phyloP scores from a whole-genome alignment of 2,329 filamentous ascomycete genomes.

The Paraphoma sp. region DNA sequence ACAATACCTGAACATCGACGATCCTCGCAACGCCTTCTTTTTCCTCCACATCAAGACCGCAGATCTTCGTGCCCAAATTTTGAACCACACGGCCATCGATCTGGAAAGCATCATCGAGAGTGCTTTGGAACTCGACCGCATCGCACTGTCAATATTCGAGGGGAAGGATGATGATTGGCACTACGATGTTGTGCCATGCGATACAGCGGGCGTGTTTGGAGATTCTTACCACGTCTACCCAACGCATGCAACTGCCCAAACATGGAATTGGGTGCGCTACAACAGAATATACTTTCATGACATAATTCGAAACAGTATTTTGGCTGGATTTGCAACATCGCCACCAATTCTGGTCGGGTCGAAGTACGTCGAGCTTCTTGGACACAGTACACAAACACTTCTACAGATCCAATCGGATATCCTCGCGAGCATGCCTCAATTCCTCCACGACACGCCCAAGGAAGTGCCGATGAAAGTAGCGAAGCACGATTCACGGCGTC shows the following conservation, averaged over 20 bases:
- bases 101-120: conserved; percentile 29
- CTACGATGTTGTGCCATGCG: conserved; percentile 25
- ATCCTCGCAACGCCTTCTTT: conserved; percentile 37
- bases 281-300: conserved; percentile 43
- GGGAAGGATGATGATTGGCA: conserved; percentile 26
- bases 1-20: conserved; percentile 23
- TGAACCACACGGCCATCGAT: conserved; percentile 17
- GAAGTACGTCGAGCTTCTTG: conserved; percentile 28
- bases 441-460: conserved; percentile 41
- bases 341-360: conserved; percentile 33
- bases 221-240: conserved; percentile 42
- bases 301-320: conserved; percentile 41
- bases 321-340: conserved; percentile 30
- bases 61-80: conserved; percentile 35
- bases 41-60: conserved; percentile 35
- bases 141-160: conserved; percentile 27
- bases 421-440: conserved; percentile 43
- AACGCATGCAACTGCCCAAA: conserved; percentile 32
- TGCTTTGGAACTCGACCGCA: conserved; percentile 32
- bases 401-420: conserved; percentile 39
- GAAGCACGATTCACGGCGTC: neutral
- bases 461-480: conserved; percentile 2
- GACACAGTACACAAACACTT: conserved; percentile 29
- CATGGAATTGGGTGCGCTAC: conserved; percentile 45
- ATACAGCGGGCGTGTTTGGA: conserved; percentile 23